A percentile compares a stretch with the other conserved stretches of the same genome.
Conservation (phyloP, 2,329 filamentous ascomycete species). For the Colletotrichum magnum region DNA sequence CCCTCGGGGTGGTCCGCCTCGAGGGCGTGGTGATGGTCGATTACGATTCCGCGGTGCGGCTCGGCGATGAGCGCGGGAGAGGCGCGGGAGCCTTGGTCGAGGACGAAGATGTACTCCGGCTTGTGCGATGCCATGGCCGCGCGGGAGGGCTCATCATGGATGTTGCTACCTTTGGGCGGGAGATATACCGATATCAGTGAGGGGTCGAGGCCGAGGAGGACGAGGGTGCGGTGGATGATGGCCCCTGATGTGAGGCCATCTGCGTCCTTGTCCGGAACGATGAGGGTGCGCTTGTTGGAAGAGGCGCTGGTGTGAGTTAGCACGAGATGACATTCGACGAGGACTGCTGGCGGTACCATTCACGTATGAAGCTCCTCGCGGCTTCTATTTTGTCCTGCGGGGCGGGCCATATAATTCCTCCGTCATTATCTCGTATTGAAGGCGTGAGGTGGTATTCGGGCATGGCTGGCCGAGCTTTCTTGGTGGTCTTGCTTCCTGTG, state of each 20-base stretch:
- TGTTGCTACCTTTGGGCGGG: constrained; percentile 69
- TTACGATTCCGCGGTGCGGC: constrained; percentile 67
- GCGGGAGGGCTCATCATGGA: constrained; percentile 69
- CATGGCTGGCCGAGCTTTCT: constrained; percentile 43
- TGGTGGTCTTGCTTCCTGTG: background rate
- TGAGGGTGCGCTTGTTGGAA: constrained; percentile 65
- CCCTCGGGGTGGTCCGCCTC: constrained; percentile 69
- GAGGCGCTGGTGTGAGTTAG: constrained; percentile 58
- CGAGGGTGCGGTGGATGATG: constrained; percentile 72
- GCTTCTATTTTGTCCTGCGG: constrained; percentile 66
- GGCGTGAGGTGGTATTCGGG: constrained; percentile 62
- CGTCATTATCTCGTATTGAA: constrained; percentile 57
- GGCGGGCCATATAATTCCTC: constrained; percentile 73
- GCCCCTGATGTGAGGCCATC: constrained; percentile 76
- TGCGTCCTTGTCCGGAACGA: constrained; percentile 79
- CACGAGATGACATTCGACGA: background rate
- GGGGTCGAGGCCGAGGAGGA: constrained; percentile 68
- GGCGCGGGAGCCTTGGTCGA: constrained; percentile 54
- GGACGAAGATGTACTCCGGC: constrained; percentile 55
- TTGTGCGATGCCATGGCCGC: constrained; percentile 63
- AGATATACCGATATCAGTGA: constrained; percentile 71
- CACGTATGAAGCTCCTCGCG: constrained; percentile 69
- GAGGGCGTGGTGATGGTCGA: constrained; percentile 75
- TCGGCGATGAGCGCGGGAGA: constrained; percentile 66
- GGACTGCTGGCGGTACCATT: constrained; percentile 62